phyloP scores from a whole-genome alignment of 768 basidiomycete species.

The Russula sp. region DNA sequence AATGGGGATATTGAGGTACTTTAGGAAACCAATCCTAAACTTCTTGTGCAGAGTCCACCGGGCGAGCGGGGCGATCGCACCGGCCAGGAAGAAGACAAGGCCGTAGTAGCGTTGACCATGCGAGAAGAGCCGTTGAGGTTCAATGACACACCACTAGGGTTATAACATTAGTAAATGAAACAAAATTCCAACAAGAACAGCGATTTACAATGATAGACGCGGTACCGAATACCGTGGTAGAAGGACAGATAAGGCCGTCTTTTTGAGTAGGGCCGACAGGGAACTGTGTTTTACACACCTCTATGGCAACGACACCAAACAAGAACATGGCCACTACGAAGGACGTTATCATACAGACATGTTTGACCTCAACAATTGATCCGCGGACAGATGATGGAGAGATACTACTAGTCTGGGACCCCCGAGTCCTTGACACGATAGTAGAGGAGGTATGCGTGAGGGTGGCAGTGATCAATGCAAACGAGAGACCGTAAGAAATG shows the following conservation, averaged over 20 bases:
- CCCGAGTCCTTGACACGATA: constrained; percentile 68
- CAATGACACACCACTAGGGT: constrained; percentile 57
- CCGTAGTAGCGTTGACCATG: constrained; percentile 18
- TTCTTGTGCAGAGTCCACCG: constrained; percentile 41
- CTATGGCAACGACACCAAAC: constrained; percentile 61
- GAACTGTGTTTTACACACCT: constrained; percentile 66
- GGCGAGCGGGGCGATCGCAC: constrained; percentile 52
- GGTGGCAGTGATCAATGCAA: constrained; percentile 53
- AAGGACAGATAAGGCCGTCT: constrained; percentile 65
- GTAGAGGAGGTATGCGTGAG: constrained; percentile 60
- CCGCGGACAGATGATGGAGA: constrained; percentile 40
- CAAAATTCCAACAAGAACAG: not conserved
- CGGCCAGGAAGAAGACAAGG: constrained; percentile 71
- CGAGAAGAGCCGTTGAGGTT: constrained; percentile 42
- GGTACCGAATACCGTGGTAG: constrained; percentile 68
- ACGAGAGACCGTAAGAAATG: constrained; percentile 59
- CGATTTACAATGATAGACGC: constrained; percentile 63
- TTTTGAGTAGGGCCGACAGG: constrained; percentile 55
- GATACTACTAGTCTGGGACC: too few relatives aligned
- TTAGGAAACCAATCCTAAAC: constrained; percentile 29
- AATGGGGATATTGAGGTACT: constrained; percentile 57
- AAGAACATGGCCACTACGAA: constrained; percentile 52
- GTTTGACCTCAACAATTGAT: not conserved
- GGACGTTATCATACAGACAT: too few relatives aligned
- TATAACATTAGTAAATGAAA: not conserved